Evolutionary conservation across 192 early-diverging fungal genomes (phyloP).

Genomic region (Polychytrium aggregatum): DNA sequence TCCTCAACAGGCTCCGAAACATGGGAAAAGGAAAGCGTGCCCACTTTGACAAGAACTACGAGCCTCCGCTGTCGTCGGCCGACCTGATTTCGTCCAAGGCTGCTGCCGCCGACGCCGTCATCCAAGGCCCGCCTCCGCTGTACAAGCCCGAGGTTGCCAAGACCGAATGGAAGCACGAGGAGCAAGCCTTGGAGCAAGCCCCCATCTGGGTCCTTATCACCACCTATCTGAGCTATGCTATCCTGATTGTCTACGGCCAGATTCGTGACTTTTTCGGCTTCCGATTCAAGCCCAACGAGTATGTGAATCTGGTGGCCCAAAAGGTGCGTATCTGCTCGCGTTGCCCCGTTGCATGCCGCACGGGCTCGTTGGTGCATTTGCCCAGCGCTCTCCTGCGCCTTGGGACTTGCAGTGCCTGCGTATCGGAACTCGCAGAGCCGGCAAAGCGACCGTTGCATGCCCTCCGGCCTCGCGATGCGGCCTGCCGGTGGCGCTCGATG

Average conservation of each 20-base stretch:
- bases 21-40: slow-evolving; percentile 40
- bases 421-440: too few relatives aligned
- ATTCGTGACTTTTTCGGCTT: slow-evolving; percentile 85
- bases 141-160: too few relatives aligned
- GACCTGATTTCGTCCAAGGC: slow-evolving; percentile 16
- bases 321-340: slow-evolving; percentile 14
- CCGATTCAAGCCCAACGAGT: slow-evolving; percentile 59
- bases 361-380: too few relatives aligned
- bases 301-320: slow-evolving; percentile 43
- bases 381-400: too few relatives aligned
- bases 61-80: slow-evolving; percentile 18
- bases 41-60: slow-evolving; percentile 20
- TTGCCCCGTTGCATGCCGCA: not conserved
- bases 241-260: slow-evolving; percentile 89
- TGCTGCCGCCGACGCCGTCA: slow-evolving; percentile 11
- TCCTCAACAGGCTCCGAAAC: too few relatives aligned
- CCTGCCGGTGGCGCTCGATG: too few relatives aligned
- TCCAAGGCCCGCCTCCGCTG: not conserved
- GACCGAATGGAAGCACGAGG: too few relatives aligned
- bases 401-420: too few relatives aligned
- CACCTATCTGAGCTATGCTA: slow-evolving; percentile 89
- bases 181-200: slow-evolving; percentile 47
- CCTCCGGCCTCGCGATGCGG: too few relatives aligned
- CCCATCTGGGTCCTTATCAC: slow-evolving; percentile 78
- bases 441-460: too few relatives aligned